A percentile compares a stretch with the other conserved stretches of the same genome.
Evolutionary conservation across 1,139 yeast species (phyloP).

Genomic region (Geotrichum siamense): DNA sequence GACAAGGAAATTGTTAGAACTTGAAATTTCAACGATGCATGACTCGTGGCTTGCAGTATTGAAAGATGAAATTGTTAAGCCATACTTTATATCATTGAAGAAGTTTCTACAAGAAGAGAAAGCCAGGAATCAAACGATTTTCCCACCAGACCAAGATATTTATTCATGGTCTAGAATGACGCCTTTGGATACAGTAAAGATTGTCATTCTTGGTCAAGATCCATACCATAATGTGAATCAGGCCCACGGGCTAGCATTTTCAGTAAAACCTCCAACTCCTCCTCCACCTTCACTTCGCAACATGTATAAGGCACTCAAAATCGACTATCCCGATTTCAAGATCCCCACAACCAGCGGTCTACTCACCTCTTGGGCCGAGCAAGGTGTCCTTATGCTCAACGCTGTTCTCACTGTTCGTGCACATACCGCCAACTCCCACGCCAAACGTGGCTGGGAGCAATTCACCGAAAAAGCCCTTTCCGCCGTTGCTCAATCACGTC

Average conservation of each 20-base stretch:
- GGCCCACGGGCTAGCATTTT: conserved; percentile 95
- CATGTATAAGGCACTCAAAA: conserved; percentile 70
- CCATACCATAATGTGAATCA: conserved; percentile 91
- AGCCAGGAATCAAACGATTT: conserved; percentile 42
- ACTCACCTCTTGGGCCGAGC: conserved; percentile 74
- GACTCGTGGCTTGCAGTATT: conserved; percentile 70
- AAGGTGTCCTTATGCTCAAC: conserved; percentile 84
- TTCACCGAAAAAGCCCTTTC: conserved; percentile 71
- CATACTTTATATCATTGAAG: conserved; percentile 74
- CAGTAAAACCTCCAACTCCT: conserved; percentile 73
- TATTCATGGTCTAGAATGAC: conserved; percentile 92
- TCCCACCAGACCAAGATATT: conserved; percentile 72
- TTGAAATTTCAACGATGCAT: conserved; percentile 67
- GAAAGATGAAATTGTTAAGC: conserved; percentile 68
- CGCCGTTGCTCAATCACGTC: conserved; percentile 39
- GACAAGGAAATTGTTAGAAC: conserved; percentile 47
- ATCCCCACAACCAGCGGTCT: conserved; percentile 60
- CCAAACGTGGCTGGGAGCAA: conserved; percentile 86
- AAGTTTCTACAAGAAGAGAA: conserved; percentile 43
- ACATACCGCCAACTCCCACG: conserved; percentile 89
- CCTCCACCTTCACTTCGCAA: conserved; percentile 89
- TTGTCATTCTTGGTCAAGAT: conserved; percentile 87
- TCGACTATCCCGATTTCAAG: conserved; percentile 66
- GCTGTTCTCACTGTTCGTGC: conserved; percentile 89
- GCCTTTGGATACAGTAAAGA: conserved; percentile 66